Conservation (phyloP, 768 basidiomycete species). For the Lactifluus subvellereus region DNA sequence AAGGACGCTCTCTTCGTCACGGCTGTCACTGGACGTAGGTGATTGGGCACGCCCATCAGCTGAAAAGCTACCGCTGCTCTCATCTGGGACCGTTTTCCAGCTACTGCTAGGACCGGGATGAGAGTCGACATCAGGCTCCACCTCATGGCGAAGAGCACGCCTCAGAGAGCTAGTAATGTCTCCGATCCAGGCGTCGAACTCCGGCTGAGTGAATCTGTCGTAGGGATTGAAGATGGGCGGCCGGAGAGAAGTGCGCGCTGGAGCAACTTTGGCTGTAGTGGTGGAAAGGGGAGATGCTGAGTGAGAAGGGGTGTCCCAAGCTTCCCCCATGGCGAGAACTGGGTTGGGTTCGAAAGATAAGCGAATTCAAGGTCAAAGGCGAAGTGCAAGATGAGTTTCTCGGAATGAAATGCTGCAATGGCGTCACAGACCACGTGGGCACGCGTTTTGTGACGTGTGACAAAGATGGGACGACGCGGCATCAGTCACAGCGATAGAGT, state of each 20-base stretch:
- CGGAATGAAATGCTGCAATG: background rate
- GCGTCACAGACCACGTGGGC: conserved; percentile 17
- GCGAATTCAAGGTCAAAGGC: background rate
- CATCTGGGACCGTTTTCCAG: conserved; percentile 13
- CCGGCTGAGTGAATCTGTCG: conserved; percentile 60
- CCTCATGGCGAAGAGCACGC: conserved; percentile 49
- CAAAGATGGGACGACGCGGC: background rate
- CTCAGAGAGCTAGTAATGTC: conserved; percentile 54
- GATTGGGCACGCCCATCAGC: conserved; percentile 12
- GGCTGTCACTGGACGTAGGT: conserved; percentile 26
- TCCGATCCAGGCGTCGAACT: conserved; percentile 69
- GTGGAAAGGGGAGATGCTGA: conserved; percentile 7
- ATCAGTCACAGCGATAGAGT: too few species aligned
- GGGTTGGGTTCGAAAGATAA: background rate
- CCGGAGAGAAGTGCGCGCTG: conserved; percentile 27
- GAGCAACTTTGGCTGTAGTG: background rate
- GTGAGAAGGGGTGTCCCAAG: conserved; percentile 1
- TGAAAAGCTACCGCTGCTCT: conserved; percentile 16
- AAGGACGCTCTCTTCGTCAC: conserved; percentile 31
- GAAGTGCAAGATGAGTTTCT: background rate
- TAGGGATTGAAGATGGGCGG: conserved; percentile 65
- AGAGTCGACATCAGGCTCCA: conserved; percentile 19
- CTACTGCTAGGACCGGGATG: background rate
- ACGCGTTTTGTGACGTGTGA: conserved; percentile 19
- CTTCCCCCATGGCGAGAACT: conserved; percentile 8